phyloP scores from a whole-genome alignment of 75 land plant genomes.

The Cunninghamia lanceolata region DNA sequence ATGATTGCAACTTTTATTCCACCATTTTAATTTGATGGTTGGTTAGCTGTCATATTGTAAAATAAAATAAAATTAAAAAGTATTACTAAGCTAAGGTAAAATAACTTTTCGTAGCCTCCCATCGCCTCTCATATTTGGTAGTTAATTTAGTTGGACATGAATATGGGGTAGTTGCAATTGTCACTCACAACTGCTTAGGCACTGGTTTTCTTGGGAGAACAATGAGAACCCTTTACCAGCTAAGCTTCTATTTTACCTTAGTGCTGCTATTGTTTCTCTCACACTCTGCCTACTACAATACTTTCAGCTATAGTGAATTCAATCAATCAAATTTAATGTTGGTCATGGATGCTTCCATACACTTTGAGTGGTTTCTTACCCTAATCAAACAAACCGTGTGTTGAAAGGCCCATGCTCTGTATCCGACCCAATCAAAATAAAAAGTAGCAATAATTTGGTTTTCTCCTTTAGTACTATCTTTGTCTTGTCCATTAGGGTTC shows the following conservation, averaged over 20 bases:
- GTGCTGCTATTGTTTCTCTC: background rate
- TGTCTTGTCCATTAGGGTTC: conserved; percentile 19
- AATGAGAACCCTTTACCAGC: background rate
- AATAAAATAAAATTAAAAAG: no score
- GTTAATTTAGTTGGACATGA: no score
- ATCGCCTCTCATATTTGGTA: no score
- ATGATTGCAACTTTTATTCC: no score
- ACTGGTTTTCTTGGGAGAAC: no score
- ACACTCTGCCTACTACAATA: background rate
- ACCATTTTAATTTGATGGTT: no score
- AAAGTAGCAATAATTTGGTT: background rate
- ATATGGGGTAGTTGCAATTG: no score
- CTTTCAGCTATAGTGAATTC: background rate
- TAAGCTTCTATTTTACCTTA: background rate
- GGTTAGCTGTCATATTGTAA: no score
- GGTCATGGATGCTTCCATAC: background rate
- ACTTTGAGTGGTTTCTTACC: background rate
- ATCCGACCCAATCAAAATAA: background rate
- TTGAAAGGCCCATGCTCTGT: background rate
- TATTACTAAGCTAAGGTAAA: no score
- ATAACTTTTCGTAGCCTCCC: no score
- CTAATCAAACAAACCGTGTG: background rate
- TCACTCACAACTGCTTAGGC: no score
- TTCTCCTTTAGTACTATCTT: conserved; percentile 5
- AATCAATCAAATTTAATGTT: background rate